Evolutionary conservation across 2,329 filamentous ascomycete genomes (phyloP), one percentile per base, ranked within the genome.

Genomic region (Cladosporium colombiae): DNA sequence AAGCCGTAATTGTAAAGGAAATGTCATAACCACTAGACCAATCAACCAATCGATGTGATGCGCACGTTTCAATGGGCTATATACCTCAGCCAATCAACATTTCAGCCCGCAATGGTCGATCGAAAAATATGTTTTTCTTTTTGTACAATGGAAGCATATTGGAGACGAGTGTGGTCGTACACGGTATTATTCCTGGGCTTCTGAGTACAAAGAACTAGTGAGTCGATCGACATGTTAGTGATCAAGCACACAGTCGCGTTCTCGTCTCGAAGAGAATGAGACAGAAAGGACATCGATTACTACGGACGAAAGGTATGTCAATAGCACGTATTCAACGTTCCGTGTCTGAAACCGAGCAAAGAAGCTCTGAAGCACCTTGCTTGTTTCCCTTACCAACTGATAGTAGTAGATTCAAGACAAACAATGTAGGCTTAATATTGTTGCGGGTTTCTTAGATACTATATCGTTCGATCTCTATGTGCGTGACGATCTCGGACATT

Each of bases 21-120:
- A 57, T 37, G 55, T 57, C 29, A 57, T 57, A 57, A 57, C 55
- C 55, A 57, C 55, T 57, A 57, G 14, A 57, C 55, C 29, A 57
- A 35, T 57, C 31, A 31, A 35, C 27, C 53, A 29, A 35, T 23
- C 2, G 31, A n/a, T 21, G 7, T 11, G 1, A 5, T 57, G 3
- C 1, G n/a, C 7, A 10, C n/a, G 0, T 11, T 21, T 21, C 23
- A 8, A n/a, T 3, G 8, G 8, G 23, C 1, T 13, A 46, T 46
- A 46, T 1, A 21, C 1, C 2, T 46, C n/a, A 46, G 13, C 11
- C 8, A 2, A 46, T 21, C 2, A 44, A n/a, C 2, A 44, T 21
- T 44, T 44, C 18, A 44, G 37, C 37, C 5, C 7, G 37, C 37
- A 44, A 44, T 44, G 37, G 18, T 10, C 18, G 16, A 44, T 44